phyloP scores from a whole-genome alignment of 108 stramenopile species.

The Conticribra guillardii region DNA sequence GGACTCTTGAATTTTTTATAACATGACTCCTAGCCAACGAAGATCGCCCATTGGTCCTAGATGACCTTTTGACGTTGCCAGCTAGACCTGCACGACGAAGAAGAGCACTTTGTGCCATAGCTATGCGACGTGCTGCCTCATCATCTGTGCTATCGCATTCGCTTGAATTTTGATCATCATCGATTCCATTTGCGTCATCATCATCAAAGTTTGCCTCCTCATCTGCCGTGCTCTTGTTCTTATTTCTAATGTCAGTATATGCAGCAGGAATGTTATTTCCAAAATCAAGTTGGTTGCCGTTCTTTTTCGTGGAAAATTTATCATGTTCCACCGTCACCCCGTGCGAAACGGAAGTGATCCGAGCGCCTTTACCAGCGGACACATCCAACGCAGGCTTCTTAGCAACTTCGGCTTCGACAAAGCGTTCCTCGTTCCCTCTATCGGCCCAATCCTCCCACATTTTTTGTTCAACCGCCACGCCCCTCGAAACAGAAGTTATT shows the following conservation, averaged over 20 bases:
- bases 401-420: background rate
- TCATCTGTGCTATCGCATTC: slow-evolving; percentile 1
- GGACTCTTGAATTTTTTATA: slow-evolving; percentile 11
- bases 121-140: slow-evolving; percentile 5
- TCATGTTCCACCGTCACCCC: slow-evolving; percentile 72
- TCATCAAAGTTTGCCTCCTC: slow-evolving; percentile 2
- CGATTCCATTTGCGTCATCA: background rate
- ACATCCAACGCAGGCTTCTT: slow-evolving; percentile 1
- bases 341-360: slow-evolving; percentile 9
- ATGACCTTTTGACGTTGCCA: slow-evolving; percentile 17
- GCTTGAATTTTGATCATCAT: slow-evolving; percentile 2
- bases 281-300: too few relatives aligned
- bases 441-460: background rate
- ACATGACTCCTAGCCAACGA: slow-evolving; percentile 22
- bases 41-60: slow-evolving; percentile 20
- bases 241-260: background rate
- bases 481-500: slow-evolving; percentile 20
- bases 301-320: slow-evolving; percentile 27
- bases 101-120: slow-evolving; percentile 21
- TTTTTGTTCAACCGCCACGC: slow-evolving; percentile 10
- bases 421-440: background rate
- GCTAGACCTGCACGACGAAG: slow-evolving; percentile 29
- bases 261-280: too few relatives aligned
- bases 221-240: background rate
- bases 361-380: background rate